These are phyloP conservation scores for Aureobasidium sp. DNA, from an alignment of 2,329 filamentous ascomycete genomes.

Conservation along the genomic window DNA sequence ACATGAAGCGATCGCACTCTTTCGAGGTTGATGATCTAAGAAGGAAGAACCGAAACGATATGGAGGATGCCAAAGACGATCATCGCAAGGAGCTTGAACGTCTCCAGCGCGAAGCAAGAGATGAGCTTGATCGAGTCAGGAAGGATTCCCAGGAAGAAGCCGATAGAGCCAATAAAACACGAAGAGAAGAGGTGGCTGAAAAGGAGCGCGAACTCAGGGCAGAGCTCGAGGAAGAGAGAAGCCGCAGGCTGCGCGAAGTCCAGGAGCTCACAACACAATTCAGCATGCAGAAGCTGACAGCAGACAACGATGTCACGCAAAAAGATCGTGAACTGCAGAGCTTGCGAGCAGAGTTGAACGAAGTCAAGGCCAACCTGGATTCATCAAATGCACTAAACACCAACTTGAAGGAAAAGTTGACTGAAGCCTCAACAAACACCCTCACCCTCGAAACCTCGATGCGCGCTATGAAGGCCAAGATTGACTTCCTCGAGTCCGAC, in stretches of 20 bases:
- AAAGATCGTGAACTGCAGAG: conserved; percentile 47
- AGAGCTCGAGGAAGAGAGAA: conserved; percentile 59
- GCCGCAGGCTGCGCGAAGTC: conserved; percentile 51
- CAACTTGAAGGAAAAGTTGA: conserved; percentile 47
- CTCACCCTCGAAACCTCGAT: conserved; percentile 65
- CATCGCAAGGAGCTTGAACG: conserved; percentile 50
- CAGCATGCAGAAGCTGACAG: conserved; percentile 40
- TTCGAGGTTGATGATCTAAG: conserved; percentile 44
- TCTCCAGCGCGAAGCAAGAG: conserved; percentile 42
- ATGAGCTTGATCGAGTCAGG: conserved; percentile 34
- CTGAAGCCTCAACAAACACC: conserved; percentile 40
- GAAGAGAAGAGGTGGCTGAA: conserved; percentile 59
- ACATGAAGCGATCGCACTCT: conserved; percentile 43
- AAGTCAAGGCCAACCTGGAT: conserved; percentile 33
- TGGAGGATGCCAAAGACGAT: conserved; percentile 46
- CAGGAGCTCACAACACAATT: conserved; percentile 52
- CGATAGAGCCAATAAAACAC: conserved; percentile 49
- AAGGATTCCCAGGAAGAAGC: conserved; percentile 44
- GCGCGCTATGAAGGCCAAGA: conserved; percentile 67
- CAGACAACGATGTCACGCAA: conserved; percentile 41
- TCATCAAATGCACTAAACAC: conserved; percentile 54
- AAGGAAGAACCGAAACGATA: conserved; percentile 46
- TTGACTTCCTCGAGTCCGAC: conserved; percentile 83
- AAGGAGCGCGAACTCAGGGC: conserved; percentile 53
- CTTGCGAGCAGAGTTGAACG: conserved; percentile 43